Percentiles rank a stretch among this genome's conserved stretches.
phyloP scores from a whole-genome alignment of 768 basidiomycete species.

The Calocera viscosa region DNA sequence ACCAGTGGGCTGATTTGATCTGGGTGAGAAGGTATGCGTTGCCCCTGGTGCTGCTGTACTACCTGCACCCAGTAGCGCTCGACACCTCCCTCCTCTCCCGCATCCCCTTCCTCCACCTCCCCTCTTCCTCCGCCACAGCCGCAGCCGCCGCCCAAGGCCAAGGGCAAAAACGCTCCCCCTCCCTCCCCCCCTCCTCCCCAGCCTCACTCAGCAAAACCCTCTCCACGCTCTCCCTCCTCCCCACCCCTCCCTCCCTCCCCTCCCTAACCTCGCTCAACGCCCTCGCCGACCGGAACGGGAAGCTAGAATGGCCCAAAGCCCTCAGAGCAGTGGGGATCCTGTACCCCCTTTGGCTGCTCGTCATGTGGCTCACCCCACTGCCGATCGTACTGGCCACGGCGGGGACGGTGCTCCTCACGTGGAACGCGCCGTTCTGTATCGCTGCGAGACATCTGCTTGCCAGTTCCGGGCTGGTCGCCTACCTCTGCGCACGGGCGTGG shows the following conservation, averaged over 20 bases:
- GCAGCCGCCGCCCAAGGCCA: constrained; percentile 17
- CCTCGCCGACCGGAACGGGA: constrained; percentile 37
- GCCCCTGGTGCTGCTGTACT: constrained; percentile 8
- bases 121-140: constrained; percentile 35
- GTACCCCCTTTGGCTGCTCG: constrained; percentile 53
- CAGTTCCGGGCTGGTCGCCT: constrained; percentile 56
- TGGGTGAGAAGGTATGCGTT: constrained; percentile 3
- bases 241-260: constrained; percentile 42
- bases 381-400: constrained; percentile 46
- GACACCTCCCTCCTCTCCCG: background rate
- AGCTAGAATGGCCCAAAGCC: constrained; percentile 25
- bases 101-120: constrained; percentile 20
- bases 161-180: constrained; percentile 21
- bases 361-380: constrained; percentile 50
- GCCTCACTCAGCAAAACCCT: constrained; percentile 33
- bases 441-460: constrained; percentile 44
- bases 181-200: constrained; percentile 37
- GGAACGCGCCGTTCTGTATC: constrained; percentile 55
- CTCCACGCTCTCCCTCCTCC: constrained; percentile 34
- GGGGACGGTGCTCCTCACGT: constrained; percentile 48
- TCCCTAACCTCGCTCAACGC: constrained; percentile 56
- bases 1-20: background rate
- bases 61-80: background rate
- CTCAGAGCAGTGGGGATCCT: constrained; percentile 46
- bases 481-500: constrained; percentile 43